These are phyloP conservation scores for Rhodocollybia butyracea DNA, from an alignment of 768 basidiomycete species.

Conservation along the genomic window DNA sequence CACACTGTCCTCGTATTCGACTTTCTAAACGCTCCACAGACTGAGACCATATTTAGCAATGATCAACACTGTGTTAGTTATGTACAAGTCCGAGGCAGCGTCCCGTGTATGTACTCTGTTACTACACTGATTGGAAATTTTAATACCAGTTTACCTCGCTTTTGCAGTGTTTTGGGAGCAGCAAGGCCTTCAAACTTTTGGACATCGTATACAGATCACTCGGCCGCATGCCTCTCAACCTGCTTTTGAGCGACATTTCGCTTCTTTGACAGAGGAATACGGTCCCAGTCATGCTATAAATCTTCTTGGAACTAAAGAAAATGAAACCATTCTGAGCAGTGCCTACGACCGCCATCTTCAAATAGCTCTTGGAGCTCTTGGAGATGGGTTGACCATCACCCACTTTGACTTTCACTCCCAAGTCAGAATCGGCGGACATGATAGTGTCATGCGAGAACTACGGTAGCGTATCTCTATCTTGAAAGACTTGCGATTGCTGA, in stretches of 20 bases:
- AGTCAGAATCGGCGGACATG: slow-evolving; percentile 81
- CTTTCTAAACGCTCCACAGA: slow-evolving; percentile 42
- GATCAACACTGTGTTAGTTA: slow-evolving; percentile 89
- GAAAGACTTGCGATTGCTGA: neutral
- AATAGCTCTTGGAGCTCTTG: slow-evolving; percentile 57
- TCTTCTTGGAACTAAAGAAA: slow-evolving; percentile 88
- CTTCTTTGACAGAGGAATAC: slow-evolving; percentile 84
- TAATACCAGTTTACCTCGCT: slow-evolving; percentile 8
- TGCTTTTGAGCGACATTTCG: slow-evolving; percentile 93
- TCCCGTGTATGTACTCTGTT: slow-evolving; percentile 69
- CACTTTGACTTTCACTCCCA: slow-evolving; percentile 93
- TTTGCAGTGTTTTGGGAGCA: slow-evolving; percentile 96
- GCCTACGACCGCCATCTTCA: slow-evolving; percentile 83
- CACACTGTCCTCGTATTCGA: slow-evolving; percentile 6
- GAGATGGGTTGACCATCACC: slow-evolving; percentile 73
- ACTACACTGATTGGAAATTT: slow-evolving; percentile 12
- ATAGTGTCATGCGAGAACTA: slow-evolving; percentile 75
- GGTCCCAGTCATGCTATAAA: slow-evolving; percentile 85
- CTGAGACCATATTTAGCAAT: slow-evolving; percentile 87
- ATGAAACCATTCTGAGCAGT: slow-evolving; percentile 78
- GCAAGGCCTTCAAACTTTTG: slow-evolving; percentile 92
- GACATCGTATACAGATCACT: slow-evolving; percentile 91
- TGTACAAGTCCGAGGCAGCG: slow-evolving; percentile 91
- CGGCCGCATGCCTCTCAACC: slow-evolving; percentile 95
- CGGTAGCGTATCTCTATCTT: slow-evolving; percentile 34